phyloP scores from a whole-genome alignment of 495 filamentous ascomycete species.

The Xanthoparmelia taractica region DNA sequence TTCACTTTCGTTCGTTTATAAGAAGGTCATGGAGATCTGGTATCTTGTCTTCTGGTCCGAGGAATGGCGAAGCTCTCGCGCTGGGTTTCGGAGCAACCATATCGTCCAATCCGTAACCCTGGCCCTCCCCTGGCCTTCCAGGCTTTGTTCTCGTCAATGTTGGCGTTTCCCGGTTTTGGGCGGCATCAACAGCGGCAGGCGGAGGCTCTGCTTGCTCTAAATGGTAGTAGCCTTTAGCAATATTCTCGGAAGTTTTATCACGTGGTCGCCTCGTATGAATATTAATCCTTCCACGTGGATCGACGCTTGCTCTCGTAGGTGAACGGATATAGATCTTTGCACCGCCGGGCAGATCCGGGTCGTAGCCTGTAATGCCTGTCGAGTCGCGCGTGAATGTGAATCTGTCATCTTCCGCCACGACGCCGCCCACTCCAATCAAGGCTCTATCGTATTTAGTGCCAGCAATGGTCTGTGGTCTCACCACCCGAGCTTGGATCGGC shows the following conservation, averaged over 20 bases:
- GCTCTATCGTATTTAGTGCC: slow-evolving; percentile 27
- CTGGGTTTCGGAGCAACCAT: slow-evolving; percentile 1
- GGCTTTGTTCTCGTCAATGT: slow-evolving; percentile 2
- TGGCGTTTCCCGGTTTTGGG: slow-evolving; percentile 7
- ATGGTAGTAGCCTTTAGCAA: slow-evolving; percentile 35
- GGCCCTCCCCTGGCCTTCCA: not conserved
- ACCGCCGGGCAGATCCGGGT: slow-evolving; percentile 56
- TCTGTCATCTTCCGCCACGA: slow-evolving; percentile 39
- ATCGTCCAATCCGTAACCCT: slow-evolving; percentile 20
- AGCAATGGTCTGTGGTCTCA: slow-evolving; percentile 31
- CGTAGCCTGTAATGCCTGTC: slow-evolving; percentile 41
- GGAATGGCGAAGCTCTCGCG: slow-evolving; percentile 16
- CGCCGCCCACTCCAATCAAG: slow-evolving; percentile 45
- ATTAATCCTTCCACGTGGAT: slow-evolving; percentile 51
- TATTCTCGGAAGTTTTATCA: slow-evolving; percentile 40
- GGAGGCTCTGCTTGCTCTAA: not conserved
- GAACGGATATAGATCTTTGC: slow-evolving; percentile 54
- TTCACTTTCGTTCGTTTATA: not conserved
- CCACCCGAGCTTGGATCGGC: slow-evolving; percentile 61
- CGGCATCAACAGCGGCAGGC: not conserved
- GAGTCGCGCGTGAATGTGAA: slow-evolving; percentile 13
- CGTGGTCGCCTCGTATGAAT: slow-evolving; percentile 39
- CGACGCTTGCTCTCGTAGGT: slow-evolving; percentile 47
- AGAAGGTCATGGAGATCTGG: slow-evolving; percentile 5
- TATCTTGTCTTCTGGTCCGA: slow-evolving; percentile 8